Evolutionary conservation across 306 rosid species (phyloP), one percentile per base, ranked within the genome.

Genomic region (Cicer arietinum): DNA sequence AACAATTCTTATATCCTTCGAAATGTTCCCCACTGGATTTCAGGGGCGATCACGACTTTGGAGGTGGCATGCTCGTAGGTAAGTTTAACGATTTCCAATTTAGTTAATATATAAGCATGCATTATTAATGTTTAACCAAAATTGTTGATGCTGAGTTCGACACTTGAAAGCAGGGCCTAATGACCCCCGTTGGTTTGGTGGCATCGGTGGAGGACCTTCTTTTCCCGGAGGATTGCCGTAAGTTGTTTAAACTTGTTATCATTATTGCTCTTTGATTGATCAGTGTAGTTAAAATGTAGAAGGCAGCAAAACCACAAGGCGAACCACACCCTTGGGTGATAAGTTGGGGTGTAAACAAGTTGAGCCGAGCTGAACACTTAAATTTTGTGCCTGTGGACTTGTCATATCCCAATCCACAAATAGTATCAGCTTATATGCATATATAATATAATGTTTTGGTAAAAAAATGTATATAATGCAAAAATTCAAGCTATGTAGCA

Each of bases 1-100:
- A 41, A 56, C 10, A 13, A 7, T 67, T 35, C 13, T 59, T 57
- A 14, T 58, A 43, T 39, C 51, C 22, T 35, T 76, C 43, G 44
- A 71, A 63, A 65, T 39, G 60, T 81, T 14, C 46, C 14, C 74
- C 42, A 30, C 51, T 45, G 13, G 43, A 60, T 54, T 83, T 66
- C 87, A 92, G 96, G 85, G 88, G 87, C 46, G 88, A 53, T 48
- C 82, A 78, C 66, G 83, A 85, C 11, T 44, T 67, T 48, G 92
- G 86, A 71, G 96, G 94, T 71, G 71, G 96, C 85, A 87, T 90
- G 96, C 84, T 84, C 77, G 7, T 93, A 41, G 97, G 97, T 89
- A 74, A 58, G 89, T 85, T 58, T 7, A n/a, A 25, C 67, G n/a
- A 35, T 25, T 50, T n/a, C 13, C 53, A 6, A 59, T 56, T 18